Percentiles rank a stretch among this genome's conserved stretches.
Conservation (phyloP, 2,329 filamentous ascomycete species). For the Acarospora socialis region DNA sequence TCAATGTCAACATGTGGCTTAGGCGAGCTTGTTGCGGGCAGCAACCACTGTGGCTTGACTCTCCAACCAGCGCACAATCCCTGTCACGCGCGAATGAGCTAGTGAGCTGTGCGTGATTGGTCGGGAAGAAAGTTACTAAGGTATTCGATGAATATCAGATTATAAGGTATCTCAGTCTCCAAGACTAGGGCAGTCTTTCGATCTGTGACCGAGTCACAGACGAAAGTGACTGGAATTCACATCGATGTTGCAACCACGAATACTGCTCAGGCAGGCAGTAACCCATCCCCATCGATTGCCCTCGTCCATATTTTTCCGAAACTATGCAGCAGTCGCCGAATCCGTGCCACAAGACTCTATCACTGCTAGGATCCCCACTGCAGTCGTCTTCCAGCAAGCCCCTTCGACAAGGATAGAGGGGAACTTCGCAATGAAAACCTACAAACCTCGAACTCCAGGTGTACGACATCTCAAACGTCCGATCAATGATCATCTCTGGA, state of each 20-base stretch:
- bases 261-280: conserved; percentile 40
- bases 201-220: too few relatives aligned
- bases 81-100: too few relatives aligned
- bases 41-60: too few relatives aligned
- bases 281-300: conserved; percentile 32
- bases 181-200: too few relatives aligned
- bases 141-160: too few relatives aligned
- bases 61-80: too few relatives aligned
- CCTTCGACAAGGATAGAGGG: conserved; percentile 24
- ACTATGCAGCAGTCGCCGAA: conserved; percentile 35
- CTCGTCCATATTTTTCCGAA: conserved; percentile 30
- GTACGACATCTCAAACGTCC: conserved; percentile 80
- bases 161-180: too few relatives aligned
- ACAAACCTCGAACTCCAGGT: conserved; percentile 88
- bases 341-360: conserved; percentile 5
- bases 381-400: conserved; percentile 11
- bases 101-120: too few relatives aligned
- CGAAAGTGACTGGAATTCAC: too few relatives aligned
- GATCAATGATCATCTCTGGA: conserved; percentile 94
- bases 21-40: too few relatives aligned
- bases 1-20: too few relatives aligned
- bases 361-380: conserved; percentile 8
- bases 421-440: conserved; percentile 67
- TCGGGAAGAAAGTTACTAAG: too few relatives aligned
- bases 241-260: conserved; percentile 56